Evolutionary conservation across 1,139 yeast species (phyloP).

Genomic region (Hansenula lynferdii): DNA sequence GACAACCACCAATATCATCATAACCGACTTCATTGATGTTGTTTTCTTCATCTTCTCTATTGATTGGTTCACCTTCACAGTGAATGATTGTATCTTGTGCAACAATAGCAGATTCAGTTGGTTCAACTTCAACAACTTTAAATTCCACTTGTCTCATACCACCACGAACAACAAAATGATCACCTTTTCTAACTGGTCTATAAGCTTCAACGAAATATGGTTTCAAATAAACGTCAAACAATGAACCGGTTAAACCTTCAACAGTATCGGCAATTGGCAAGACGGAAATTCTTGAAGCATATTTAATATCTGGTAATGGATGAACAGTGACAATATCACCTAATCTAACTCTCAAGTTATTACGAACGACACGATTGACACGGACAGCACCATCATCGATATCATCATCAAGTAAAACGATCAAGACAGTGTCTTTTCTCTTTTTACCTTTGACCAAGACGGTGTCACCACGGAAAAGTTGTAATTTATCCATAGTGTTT

Average conservation of each 20-base stretch:
- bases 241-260: conserved; percentile 97
- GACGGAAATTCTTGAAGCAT: conserved; percentile 89
- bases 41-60: conserved; percentile 98
- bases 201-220: conserved; percentile 99
- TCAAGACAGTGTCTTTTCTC: conserved; percentile 96
- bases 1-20: conserved; percentile 98
- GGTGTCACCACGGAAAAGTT: conserved; percentile 96
- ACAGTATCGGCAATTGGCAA: conserved; percentile 97
- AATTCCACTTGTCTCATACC: conserved; percentile 99
- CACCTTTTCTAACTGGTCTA: conserved; percentile 98
- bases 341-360: conserved; percentile 87
- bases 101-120: conserved; percentile 95
- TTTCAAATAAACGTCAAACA: conserved; percentile 92
- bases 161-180: conserved; percentile 93
- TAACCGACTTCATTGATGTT: conserved; percentile 95
- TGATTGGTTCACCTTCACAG: conserved; percentile 98
- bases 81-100: conserved; percentile 98
- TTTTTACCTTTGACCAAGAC: conserved; percentile 97
- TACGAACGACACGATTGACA: conserved; percentile 92
- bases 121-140: conserved; percentile 97
- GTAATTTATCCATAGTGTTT: conserved; percentile 91
- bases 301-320: conserved; percentile 97
- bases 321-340: conserved; percentile 90
- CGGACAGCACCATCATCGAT: conserved; percentile 95
- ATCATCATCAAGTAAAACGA: conserved; percentile 95